Evolutionary conservation across 805 yeast species (phyloP).

Genomic region (Candida multigemmis): DNA sequence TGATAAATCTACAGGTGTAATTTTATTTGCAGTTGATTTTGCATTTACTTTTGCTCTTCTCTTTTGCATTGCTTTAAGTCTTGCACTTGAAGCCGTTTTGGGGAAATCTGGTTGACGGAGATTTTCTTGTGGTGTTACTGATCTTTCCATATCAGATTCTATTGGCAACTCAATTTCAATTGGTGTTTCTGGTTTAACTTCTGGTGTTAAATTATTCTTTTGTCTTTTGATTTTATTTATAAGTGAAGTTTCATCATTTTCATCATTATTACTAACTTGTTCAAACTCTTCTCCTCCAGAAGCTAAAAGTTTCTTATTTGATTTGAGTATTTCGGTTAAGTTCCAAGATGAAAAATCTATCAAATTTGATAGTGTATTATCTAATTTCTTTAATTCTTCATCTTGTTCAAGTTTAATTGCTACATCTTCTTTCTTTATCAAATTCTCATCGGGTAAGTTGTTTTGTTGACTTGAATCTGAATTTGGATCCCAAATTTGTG

Average conservation of each 20-base stretch:
- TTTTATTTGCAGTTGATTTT: constrained; percentile 36
- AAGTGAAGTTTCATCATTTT: constrained; percentile 17
- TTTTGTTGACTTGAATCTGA: constrained; percentile 18
- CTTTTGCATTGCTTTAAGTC: constrained; percentile 91
- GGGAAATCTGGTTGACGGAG: too few species aligned
- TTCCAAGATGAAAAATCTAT: constrained; percentile 44
- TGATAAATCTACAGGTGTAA: constrained; percentile 54
- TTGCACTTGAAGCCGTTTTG: constrained; percentile 40
- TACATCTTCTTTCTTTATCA: constrained; percentile 8
- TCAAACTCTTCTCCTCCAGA: constrained; percentile 15
- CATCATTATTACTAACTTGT: constrained; percentile 4
- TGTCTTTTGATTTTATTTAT: constrained; percentile 43
- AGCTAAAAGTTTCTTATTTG: constrained; percentile 53
- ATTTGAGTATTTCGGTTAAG: constrained; percentile 36
- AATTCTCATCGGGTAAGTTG: constrained; percentile 7
- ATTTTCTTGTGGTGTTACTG: too few species aligned
- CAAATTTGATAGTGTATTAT: constrained; percentile 31
- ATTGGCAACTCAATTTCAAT: constrained; percentile 4
- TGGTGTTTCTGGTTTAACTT: constrained; percentile 6
- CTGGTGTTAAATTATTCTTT: constrained; percentile 24
- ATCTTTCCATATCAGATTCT: constrained; percentile 2
- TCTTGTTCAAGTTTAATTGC: constrained; percentile 28
- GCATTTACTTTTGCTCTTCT: constrained; percentile 75
- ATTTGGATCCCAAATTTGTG: constrained; percentile 82
- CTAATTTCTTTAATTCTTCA: constrained; percentile 29